These are phyloP conservation scores for Juncus effusus DNA, from an alignment of 176 grass and related monocot species.

Conservation along the genomic window DNA sequence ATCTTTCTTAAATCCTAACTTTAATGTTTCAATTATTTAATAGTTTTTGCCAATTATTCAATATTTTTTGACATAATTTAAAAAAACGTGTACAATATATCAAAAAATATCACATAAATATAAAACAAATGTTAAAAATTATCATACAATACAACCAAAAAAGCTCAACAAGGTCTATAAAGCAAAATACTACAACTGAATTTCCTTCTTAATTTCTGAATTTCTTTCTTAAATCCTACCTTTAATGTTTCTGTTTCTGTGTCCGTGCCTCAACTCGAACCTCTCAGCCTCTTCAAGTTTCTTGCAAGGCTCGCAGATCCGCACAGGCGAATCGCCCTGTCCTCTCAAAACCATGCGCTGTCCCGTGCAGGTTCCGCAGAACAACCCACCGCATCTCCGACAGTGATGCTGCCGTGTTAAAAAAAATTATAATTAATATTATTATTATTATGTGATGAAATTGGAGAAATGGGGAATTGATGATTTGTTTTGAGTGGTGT, in stretches of 20 bases:
- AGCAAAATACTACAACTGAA: no score
- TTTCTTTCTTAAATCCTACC: conserved; percentile 17
- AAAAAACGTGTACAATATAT: no score
- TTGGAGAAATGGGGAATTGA: not conserved
- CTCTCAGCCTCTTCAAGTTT: conserved; percentile 77
- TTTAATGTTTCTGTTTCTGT: conserved; percentile 54
- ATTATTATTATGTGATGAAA: not conserved
- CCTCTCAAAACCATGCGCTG: conserved; percentile 92
- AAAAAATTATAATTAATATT: not conserved
- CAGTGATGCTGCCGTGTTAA: conserved; percentile 65
- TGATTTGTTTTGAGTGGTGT: not conserved
- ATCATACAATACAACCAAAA: no score
- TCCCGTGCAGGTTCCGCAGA: conserved; percentile 76
- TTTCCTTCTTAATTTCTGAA: no score
- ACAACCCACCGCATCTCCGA: conserved; percentile 85
- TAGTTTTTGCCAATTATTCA: no score
- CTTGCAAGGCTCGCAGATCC: conserved; percentile 92
- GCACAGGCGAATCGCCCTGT: conserved; percentile 79
- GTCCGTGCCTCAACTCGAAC: conserved; percentile 72
- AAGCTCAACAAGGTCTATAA: no score
- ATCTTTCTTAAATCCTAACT: conserved; percentile 28
- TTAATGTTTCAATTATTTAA: conserved; percentile 31
- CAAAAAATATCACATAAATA: no score
- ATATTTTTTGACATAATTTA: no score
- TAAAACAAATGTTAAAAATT: no score